Evolutionary conservation across 2,329 filamentous ascomycete genomes (phyloP).

Genomic region (Samsoniella hepiali): DNA sequence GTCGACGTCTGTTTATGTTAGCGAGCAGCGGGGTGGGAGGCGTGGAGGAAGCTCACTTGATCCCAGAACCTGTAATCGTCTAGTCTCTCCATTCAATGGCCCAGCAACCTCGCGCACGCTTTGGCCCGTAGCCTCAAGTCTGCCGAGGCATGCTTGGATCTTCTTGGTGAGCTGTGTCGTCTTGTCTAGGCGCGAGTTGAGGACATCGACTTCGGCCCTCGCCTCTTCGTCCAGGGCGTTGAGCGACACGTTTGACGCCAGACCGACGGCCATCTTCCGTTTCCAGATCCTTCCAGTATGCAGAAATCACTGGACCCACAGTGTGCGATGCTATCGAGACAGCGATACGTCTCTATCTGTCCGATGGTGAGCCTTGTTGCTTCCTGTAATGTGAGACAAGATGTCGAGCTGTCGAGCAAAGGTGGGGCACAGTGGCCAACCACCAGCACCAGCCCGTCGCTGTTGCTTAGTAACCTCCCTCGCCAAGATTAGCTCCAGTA

Average conservation of each 20-base stretch:
- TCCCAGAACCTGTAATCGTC: constrained; percentile 81
- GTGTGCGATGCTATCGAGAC: background rate
- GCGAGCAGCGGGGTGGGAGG: background rate
- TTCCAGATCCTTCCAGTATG: background rate
- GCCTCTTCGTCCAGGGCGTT: constrained; percentile 62
- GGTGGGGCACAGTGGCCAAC: background rate
- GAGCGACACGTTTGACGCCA: constrained; percentile 42
- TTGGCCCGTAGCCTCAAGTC: constrained; percentile 83
- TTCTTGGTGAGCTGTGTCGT: constrained; percentile 91
- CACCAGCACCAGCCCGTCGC: background rate
- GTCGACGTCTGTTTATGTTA: constrained; percentile 66
- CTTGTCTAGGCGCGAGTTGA: constrained; percentile 78
- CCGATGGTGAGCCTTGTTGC: background rate
- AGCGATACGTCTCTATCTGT: background rate
- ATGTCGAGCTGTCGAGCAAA: background rate
- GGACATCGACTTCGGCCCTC: constrained; percentile 65
- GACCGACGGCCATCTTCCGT: constrained; percentile 49
- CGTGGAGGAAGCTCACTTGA: constrained; percentile 55
- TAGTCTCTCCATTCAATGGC: constrained; percentile 89
- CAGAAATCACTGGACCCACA: background rate
- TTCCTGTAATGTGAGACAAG: background rate
- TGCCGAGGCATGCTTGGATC: constrained; percentile 81
- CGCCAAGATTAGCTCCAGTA: background rate
- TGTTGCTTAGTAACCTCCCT: constrained; percentile 13
- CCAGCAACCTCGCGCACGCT: constrained; percentile 89